Percentiles rank a stretch among this genome's conserved stretches.
phyloP scores from a whole-genome alignment of 1,139 yeast genomes.

The Casaregolazyma suthepensis region DNA sequence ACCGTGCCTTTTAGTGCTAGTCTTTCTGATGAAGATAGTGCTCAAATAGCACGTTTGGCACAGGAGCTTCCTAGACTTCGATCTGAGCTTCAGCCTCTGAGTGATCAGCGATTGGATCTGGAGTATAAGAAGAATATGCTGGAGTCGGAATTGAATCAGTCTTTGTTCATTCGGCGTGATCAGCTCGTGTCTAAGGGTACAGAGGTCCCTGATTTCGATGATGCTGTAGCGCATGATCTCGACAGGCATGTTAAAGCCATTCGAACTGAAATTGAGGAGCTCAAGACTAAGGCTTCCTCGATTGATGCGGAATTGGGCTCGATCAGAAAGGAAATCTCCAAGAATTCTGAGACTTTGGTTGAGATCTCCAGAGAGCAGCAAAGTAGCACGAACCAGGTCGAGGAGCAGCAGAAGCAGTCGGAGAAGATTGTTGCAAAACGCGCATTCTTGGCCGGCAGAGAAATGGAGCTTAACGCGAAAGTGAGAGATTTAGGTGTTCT shows the following conservation, averaged over 20 bases:
- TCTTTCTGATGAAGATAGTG: conserved; percentile 43
- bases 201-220: conserved; percentile 8
- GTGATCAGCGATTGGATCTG: conserved; percentile 41
- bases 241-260: conserved; percentile 9
- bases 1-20: conserved; percentile 48
- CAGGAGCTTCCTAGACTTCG: conserved; percentile 40
- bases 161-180: conserved; percentile 41
- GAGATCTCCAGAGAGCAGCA: conserved; percentile 24
- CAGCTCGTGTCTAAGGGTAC: conserved; percentile 22
- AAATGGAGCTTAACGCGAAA: conserved; percentile 66
- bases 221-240: background rate
- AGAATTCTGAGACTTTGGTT: conserved; percentile 9
- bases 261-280: conserved; percentile 27
- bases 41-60: conserved; percentile 39
- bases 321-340: background rate
- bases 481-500: conserved; percentile 80
- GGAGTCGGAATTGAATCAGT: conserved; percentile 56
- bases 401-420: conserved; percentile 55
- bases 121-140: conserved; percentile 48
- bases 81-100: conserved; percentile 38
- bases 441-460: conserved; percentile 51
- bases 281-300: conserved; percentile 24
- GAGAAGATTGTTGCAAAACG: conserved; percentile 65
- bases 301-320: conserved; percentile 5
- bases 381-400: conserved; percentile 33